Evolutionary conservation across 768 basidiomycete genomes (phyloP), one percentile per base, ranked within the genome.

Genomic region (Pleurotus pulmonarius): DNA sequence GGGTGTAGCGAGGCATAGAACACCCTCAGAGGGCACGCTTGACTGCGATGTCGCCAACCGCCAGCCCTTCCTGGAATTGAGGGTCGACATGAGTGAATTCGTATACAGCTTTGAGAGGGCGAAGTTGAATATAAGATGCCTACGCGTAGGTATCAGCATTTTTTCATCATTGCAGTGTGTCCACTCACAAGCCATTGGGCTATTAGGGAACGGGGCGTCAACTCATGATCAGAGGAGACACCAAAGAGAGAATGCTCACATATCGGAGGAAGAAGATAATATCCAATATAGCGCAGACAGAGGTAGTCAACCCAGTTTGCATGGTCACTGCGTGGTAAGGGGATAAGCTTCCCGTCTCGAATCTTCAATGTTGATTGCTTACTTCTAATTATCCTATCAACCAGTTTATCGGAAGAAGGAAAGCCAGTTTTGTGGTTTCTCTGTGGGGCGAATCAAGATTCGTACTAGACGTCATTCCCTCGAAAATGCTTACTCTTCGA

Each of bases 351-450:
- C 29, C 1, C 8, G 29, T 3, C 9, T 11, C 29, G 29, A 34
- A 11, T 34, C 8, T 9, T 9, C 8, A 34, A 11, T 3, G 29
- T 34, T 15, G 47, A 22, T 41, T 13, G 56, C 68, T 34, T 53
- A 76, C 73, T 20, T 53, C 74, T 62, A 51, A 80, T 78, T 51
- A 81, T 75, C 49, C 64, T 70, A 59, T 79, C 73, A 1, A 81
- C 64, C 39, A 74, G 61, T 41, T 73, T 63, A 57, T 80, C 77
- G 1, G 78, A 77, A 3, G 60, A 57, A 3, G 65, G 57, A 57
- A 78, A 76, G 6, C 78, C 78, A 0, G 77, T 78, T 60, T 72
- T 75, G 56, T 76, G 69, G 38, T 59, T 70, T 38, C 64, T 60
- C 79, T 80, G 9, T 8, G 13, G 25, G 8, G 4, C 22, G 13